Base-by-base conservation (phyloP, 345 rosid genomes). In the Eucalyptus marginata region DNA sequence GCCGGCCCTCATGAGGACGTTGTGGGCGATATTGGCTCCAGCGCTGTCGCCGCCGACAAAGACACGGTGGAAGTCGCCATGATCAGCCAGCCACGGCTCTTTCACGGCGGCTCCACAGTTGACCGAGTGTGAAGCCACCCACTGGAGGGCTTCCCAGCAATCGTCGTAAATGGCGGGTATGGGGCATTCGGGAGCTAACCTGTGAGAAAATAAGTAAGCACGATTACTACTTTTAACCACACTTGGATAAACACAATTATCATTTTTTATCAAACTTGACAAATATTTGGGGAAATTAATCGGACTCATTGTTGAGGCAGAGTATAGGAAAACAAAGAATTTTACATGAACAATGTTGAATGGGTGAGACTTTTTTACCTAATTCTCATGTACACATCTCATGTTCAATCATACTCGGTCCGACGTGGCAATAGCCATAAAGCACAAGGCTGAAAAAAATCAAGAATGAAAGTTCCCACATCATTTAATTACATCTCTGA, bases 11-110 rank as follows among this genome's bases (percentile, higher is more conserved):
- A 94, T 83, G 44, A 85, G 88, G 13, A 89, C 43, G 49, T 90
- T 88, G 87, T 92, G 92, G 16, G 89, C 92, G 10, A 94, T 49
- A 64, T 93, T 94, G 24, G 90, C 94, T 36, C 95, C 95, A 7
- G 95, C 92, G 50, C 94, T 93, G 89, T 93, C 94, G 7, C 94
- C 95, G 2, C 87, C 94, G 1, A 94, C 8, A 25, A 87, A 91
- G n/a, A 94, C 54, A 10, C 91, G 59, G 12, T 62, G 83, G 36
- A 94, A 91, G 59, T 94, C 93, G 5, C 86, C 96, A 52, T 91
- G 91, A 7, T 80, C 87, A 1, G 56, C 49, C 11, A 94, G 16
- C 96, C 95, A 95, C 15, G 92, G 90, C n/a, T 95, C 71, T 11
- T 76, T 76, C 84, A 5, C 84, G 15, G 84, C 47, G 14, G 84